Conservation (phyloP, 164 flowering plant genomes). For the Chimonanthus praecox region DNA sequence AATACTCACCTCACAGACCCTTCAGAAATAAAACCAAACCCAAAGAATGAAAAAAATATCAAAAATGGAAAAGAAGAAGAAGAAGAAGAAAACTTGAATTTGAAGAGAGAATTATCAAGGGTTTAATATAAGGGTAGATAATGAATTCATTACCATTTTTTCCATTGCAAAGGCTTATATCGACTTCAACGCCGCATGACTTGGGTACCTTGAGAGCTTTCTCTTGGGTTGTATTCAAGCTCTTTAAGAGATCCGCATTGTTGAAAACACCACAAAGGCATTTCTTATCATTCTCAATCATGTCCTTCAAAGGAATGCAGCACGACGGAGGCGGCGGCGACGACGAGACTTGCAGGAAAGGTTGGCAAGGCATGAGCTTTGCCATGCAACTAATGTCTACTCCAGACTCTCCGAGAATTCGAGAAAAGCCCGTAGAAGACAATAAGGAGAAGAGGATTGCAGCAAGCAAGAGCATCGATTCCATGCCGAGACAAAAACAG, state of each 20-base stretch:
- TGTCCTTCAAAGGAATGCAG: slow-evolving; percentile 34
- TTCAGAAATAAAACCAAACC: no score
- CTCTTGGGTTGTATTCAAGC: slow-evolving; percentile 25
- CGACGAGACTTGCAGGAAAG: slow-evolving; percentile 19
- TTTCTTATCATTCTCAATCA: slow-evolving; percentile 14
- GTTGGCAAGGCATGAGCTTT: slow-evolving; percentile 40
- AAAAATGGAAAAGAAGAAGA: no score
- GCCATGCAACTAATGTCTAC: slow-evolving; percentile 24
- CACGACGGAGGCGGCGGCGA: slow-evolving; percentile 28
- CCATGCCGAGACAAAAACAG: background rate
- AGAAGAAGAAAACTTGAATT: no score
- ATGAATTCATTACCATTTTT: background rate
- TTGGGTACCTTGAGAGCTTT: slow-evolving; percentile 33
- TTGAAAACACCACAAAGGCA: slow-evolving; percentile 42
- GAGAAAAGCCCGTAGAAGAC: slow-evolving; percentile 8
- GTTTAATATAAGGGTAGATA: background rate
- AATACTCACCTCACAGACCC: no score
- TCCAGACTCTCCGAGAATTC: background rate
- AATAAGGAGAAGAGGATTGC: slow-evolving; percentile 7
- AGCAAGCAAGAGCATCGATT: slow-evolving; percentile 1
- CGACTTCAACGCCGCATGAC: slow-evolving; percentile 32
- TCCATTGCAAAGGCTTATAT: slow-evolving; percentile 25
- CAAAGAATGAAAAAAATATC: no score
- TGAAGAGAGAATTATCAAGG: no score
- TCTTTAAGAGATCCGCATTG: slow-evolving; percentile 19